These are phyloP conservation scores for Vachellia collinsii DNA, from an alignment of 306 rosid genomes.

Conservation along the genomic window DNA sequence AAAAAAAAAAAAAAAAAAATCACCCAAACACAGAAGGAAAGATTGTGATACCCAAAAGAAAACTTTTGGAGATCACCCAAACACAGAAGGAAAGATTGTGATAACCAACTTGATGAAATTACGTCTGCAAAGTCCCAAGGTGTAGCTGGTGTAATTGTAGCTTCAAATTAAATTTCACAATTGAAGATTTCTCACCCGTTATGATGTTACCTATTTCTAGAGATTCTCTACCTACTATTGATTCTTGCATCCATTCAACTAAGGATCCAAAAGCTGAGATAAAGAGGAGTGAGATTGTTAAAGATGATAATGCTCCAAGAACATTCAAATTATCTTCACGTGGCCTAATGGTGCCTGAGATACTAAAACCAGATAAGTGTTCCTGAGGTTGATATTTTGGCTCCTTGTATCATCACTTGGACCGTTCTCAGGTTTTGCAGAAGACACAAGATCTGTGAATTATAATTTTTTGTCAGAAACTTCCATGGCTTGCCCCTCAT, in stretches of 20 bases:
- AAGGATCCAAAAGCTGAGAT: slow-evolving; percentile 1
- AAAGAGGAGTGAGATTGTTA: not conserved
- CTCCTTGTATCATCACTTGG: slow-evolving; percentile 35
- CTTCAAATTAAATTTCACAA: not conserved
- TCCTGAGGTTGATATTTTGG: slow-evolving; percentile 43
- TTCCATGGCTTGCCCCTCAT: slow-evolving; percentile 49
- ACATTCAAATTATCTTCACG: slow-evolving; percentile 40
- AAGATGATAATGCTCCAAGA: slow-evolving; percentile 15
- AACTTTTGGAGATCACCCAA: too few species aligned
- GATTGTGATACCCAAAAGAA: too few species aligned
- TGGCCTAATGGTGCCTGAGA: slow-evolving; percentile 42
- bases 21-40: too few species aligned
- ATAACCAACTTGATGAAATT: too few species aligned
- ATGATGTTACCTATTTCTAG: not conserved
- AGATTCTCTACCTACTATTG: slow-evolving; percentile 18
- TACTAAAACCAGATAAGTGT: slow-evolving; percentile 49
- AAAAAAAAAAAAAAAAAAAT: too few species aligned
- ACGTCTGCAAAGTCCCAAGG: slow-evolving; percentile 12
- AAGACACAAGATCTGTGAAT: slow-evolving; percentile 32
- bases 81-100: too few species aligned
- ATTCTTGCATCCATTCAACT: not conserved
- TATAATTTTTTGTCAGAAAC: slow-evolving; percentile 34
- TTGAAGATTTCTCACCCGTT: not conserved
- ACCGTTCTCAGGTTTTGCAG: not conserved
- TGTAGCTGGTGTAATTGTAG: slow-evolving; percentile 23